phyloP scores from a whole-genome alignment of 2,329 filamentous ascomycete genomes.

The Reticulascus tulasneorum region DNA sequence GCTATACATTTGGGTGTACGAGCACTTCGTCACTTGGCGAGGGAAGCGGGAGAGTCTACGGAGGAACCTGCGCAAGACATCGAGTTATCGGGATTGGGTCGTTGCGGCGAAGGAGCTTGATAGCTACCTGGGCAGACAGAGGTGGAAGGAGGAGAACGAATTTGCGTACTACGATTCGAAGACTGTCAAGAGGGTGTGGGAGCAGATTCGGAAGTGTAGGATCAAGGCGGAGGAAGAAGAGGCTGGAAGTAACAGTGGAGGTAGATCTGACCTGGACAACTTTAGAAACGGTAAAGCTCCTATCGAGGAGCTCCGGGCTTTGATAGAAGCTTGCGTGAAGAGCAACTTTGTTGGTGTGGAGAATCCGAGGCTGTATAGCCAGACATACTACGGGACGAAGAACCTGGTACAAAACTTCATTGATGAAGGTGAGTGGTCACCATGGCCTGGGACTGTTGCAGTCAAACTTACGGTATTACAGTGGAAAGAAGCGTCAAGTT shows the following conservation, averaged over 20 bases:
- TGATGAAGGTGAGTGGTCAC: constrained; percentile 62
- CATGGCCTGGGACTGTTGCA: too few species aligned
- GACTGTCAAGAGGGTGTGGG: constrained; percentile 72
- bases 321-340: constrained; percentile 90
- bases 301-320: constrained; percentile 69
- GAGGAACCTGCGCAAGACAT: constrained; percentile 65
- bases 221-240: constrained; percentile 52
- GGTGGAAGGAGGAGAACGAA: constrained; percentile 74
- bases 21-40: constrained; percentile 86
- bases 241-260: too few species aligned
- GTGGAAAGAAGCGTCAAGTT: constrained; percentile 65
- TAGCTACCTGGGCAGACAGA: constrained; percentile 71
- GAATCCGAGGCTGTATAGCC: constrained; percentile 90
- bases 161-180: constrained; percentile 85
- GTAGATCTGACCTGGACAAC: constrained; percentile 25
- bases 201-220: constrained; percentile 67
- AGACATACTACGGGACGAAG: constrained; percentile 98
- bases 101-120: constrained; percentile 76
- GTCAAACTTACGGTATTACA: too few species aligned
- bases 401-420: constrained; percentile 85
- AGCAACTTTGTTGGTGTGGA: constrained; percentile 96
- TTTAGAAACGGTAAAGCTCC: constrained; percentile 42
- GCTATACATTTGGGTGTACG: constrained; percentile 87
- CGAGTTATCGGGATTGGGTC: constrained; percentile 81
- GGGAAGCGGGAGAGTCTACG: constrained; percentile 71